Evolutionary conservation across 2,329 filamentous ascomycete species (phyloP).

Genomic region (Ceratocystis lukuohia): DNA sequence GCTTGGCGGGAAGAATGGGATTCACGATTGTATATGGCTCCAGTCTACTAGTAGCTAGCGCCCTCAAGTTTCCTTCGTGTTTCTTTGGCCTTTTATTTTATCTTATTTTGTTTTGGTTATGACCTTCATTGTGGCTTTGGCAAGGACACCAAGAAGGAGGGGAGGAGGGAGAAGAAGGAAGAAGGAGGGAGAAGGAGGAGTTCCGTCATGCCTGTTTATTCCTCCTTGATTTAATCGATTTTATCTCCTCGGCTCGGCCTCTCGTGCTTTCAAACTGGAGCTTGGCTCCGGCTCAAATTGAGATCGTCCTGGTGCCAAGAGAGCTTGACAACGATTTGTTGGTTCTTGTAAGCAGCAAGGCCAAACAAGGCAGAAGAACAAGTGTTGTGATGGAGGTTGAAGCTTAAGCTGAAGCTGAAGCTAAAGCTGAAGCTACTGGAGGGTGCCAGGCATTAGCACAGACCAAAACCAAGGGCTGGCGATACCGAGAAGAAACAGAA

Average conservation of each 20-base stretch:
- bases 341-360: neutral
- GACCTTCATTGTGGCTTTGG: neutral
- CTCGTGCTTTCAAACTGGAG: neutral
- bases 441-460: neutral
- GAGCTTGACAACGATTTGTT: neutral
- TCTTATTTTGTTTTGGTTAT: neutral
- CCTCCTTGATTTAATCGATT: neutral
- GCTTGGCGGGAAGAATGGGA: neutral
- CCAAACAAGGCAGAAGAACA: neutral
- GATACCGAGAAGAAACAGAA: neutral
- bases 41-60: too few species aligned
- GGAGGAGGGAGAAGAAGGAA: neutral
- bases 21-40: neutral
- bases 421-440: neutral
- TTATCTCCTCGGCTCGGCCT: neutral
- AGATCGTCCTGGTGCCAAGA: neutral
- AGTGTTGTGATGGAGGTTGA: neutral
- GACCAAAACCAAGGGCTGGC: neutral
- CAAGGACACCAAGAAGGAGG: neutral
- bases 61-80: neutral
- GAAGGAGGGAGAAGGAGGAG: neutral
- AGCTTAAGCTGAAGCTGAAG: neutral
- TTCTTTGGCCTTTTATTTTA: neutral
- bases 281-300: neutral
- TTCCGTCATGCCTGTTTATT: neutral